phyloP scores from a whole-genome alignment of 108 stramenopile genomes.

The Nitzschia inconspicua region DNA sequence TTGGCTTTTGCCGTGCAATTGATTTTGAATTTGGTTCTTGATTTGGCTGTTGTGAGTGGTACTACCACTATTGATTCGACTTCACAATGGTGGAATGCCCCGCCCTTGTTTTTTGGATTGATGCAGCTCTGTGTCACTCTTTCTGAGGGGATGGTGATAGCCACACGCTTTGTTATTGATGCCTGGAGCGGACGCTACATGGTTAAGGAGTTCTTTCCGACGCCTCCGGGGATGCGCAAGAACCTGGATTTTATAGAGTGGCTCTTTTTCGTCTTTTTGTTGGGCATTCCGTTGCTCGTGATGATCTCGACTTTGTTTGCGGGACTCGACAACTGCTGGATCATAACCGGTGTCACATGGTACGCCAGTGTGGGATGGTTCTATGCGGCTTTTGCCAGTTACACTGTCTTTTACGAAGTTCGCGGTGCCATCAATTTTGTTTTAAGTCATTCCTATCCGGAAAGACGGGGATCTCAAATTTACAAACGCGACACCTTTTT shows the following conservation, averaged over 20 bases:
- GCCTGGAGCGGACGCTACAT: constrained; percentile 40
- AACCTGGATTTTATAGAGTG: constrained; percentile 24
- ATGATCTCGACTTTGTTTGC: constrained; percentile 30
- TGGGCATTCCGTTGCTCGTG: constrained; percentile 45
- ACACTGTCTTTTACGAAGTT: too few species aligned
- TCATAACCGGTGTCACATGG: too few species aligned
- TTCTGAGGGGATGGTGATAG: constrained; percentile 53
- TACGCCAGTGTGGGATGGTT: too few species aligned
- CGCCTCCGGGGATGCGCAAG: constrained; percentile 2
- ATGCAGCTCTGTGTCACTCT: too few species aligned
- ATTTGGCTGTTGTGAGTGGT: constrained; percentile 36
- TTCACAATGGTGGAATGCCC: neutral
- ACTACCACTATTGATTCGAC: too few species aligned
- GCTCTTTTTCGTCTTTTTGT: constrained; percentile 42
- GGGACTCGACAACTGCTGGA: constrained; percentile 54
- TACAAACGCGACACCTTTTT: constrained; percentile 12
- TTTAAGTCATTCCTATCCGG: too few species aligned
- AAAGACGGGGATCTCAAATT: too few species aligned
- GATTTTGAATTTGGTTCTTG: constrained; percentile 50
- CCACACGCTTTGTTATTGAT: constrained; percentile 50
- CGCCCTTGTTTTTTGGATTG: constrained; percentile 46
- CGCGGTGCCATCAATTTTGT: too few species aligned
- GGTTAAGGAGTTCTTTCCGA: constrained; percentile 30
- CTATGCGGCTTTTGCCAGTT: too few species aligned
- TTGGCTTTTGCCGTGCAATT: constrained; percentile 68